Evolutionary conservation across 208 protist species (phyloP).

Genomic region (Crithidia bombi): DNA sequence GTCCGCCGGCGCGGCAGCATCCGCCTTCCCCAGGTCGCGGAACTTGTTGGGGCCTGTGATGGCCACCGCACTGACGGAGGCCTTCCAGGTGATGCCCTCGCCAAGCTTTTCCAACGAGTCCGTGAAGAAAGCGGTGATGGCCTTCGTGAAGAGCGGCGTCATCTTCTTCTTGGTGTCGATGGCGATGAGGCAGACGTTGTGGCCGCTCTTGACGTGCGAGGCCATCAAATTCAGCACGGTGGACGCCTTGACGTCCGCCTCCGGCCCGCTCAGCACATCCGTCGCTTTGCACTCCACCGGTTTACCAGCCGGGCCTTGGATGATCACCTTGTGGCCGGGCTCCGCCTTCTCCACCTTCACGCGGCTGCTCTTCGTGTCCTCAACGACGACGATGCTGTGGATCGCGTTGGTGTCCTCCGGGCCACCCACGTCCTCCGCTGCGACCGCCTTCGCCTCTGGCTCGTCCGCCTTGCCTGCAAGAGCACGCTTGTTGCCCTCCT

Average conservation of each 20-base stretch:
- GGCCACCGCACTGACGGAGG: conserved; percentile 37
- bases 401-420: conserved; percentile 23
- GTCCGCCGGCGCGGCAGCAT: conserved; percentile 28
- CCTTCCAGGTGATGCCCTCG: conserved; percentile 35
- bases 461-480: conserved; percentile 10
- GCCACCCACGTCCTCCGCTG: conserved; percentile 5
- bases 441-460: background rate
- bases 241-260: conserved; percentile 16
- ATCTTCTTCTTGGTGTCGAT: conserved; percentile 27
- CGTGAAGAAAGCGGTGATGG: conserved; percentile 31
- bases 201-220: conserved; percentile 33
- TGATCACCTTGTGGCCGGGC: conserved; percentile 28
- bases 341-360: conserved; percentile 29
- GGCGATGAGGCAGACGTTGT: conserved; percentile 30
- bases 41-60: conserved; percentile 36
- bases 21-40: conserved; percentile 44
- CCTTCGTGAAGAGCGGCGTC: conserved; percentile 23
- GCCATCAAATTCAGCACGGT: conserved; percentile 22
- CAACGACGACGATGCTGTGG: conserved; percentile 35
- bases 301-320: conserved; percentile 30
- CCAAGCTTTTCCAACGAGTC: conserved; percentile 27
- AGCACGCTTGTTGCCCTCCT: background rate
- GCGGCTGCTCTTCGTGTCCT: conserved; percentile 25
- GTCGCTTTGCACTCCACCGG: conserved; percentile 21
- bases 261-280: conserved; percentile 22